Evolutionary conservation across 148 eudicot genomes (phyloP).

Genomic region (Cornus florida): DNA sequence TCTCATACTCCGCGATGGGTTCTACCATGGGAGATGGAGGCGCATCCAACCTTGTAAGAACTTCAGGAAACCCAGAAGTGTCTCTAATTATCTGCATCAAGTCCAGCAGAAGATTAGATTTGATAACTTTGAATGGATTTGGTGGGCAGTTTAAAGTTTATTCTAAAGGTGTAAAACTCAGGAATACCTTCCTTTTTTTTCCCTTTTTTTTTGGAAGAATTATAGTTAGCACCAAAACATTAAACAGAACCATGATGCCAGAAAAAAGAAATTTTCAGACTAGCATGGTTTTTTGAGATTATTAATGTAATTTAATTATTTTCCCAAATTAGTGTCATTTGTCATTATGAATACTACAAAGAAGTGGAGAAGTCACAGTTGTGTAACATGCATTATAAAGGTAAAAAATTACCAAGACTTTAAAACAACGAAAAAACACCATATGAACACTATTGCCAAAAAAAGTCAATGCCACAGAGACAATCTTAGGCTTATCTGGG

Average conservation of each 20-base stretch:
- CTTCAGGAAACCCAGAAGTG: constrained; percentile 68
- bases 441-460: background rate
- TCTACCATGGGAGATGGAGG: constrained; percentile 36
- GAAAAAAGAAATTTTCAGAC: too few species aligned
- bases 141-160: background rate
- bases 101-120: background rate
- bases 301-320: background rate
- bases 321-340: background rate
- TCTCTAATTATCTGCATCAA: constrained; percentile 75
- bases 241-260: too few species aligned
- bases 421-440: background rate
- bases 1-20: constrained; percentile 56
- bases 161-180: background rate
- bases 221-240: too few species aligned
- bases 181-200: background rate
- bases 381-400: background rate
- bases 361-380: background rate
- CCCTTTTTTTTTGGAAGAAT: background rate
- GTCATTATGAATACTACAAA: background rate
- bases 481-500: background rate
- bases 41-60: constrained; percentile 63
- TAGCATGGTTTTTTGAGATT: too few species aligned
- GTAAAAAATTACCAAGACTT: background rate
- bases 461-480: background rate
- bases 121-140: background rate